phyloP scores from a whole-genome alignment of 129 eudicot species.

The Glebionis coronaria region DNA sequence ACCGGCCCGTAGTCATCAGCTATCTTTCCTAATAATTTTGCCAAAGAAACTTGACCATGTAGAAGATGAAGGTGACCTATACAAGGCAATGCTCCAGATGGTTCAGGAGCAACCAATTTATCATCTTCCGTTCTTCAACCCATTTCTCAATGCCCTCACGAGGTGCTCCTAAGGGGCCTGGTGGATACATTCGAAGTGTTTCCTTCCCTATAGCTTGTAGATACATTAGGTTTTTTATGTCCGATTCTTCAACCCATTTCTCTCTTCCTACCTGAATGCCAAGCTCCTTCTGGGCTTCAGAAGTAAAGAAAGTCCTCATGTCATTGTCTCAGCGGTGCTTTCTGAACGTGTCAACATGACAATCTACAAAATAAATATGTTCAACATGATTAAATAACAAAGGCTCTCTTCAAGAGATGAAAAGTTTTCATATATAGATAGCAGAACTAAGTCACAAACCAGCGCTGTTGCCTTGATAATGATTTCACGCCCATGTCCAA shows the following conservation, averaged over 20 bases:
- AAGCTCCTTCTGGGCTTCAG: slow-evolving; percentile 33
- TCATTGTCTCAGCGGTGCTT: slow-evolving; percentile 46
- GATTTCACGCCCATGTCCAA: slow-evolving; percentile 19
- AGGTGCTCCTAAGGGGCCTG: slow-evolving; percentile 49
- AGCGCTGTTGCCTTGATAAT: slow-evolving; percentile 47
- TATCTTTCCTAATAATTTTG: no score
- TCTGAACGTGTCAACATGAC: slow-evolving; percentile 42
- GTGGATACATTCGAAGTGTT: slow-evolving; percentile 56
- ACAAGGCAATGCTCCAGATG: no score
- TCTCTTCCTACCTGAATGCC: slow-evolving; percentile 36
- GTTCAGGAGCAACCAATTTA: no score
- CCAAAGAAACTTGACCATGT: no score
- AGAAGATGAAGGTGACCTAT: no score
- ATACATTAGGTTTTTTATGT: slow-evolving; percentile 30
- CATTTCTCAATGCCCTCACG: slow-evolving; percentile 47
- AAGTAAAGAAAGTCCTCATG: slow-evolving; percentile 49
- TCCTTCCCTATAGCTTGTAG: slow-evolving; percentile 47
- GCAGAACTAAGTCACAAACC: slow-evolving; percentile 13
- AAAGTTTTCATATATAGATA: no score
- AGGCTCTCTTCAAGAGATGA: no score
- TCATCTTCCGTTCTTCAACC: no score
- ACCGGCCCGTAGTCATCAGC: no score
- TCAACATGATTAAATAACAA: no score
- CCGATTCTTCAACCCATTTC: slow-evolving; percentile 47
- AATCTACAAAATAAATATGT: background rate